Evolutionary conservation across 768 basidiomycete species (phyloP).

Genomic region (Mycena metata): DNA sequence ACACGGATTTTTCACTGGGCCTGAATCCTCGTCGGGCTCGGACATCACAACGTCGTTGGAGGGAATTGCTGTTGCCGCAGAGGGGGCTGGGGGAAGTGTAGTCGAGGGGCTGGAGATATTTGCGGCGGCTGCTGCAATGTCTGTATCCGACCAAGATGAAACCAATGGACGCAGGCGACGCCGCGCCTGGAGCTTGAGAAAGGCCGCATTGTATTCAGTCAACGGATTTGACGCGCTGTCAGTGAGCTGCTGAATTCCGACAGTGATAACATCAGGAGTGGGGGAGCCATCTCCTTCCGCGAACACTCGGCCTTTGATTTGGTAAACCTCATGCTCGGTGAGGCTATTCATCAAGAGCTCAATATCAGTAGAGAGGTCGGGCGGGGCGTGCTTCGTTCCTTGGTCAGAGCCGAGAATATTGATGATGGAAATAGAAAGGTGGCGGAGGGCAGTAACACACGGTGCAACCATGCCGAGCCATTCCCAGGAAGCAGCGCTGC

Average conservation of each 20-base stretch:
- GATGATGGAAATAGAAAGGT: conserved; percentile 9
- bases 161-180: conserved; percentile 3
- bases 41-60: too few species aligned
- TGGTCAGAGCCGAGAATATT: conserved; percentile 19
- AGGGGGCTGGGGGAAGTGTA: too few species aligned
- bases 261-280: conserved; percentile 5
- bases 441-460: conserved; percentile 34
- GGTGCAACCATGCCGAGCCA: conserved; percentile 48
- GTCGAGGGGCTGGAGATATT: too few species aligned
- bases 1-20: too few species aligned
- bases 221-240: conserved; percentile 6
- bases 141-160: neutral
- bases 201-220: conserved; percentile 5
- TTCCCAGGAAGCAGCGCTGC: conserved; percentile 49
- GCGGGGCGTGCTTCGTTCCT: conserved; percentile 6
- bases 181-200: conserved; percentile 6
- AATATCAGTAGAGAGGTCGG: conserved; percentile 8
- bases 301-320: conserved; percentile 1
- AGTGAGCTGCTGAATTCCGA: conserved; percentile 2
- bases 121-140: too few species aligned
- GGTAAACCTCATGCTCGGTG: conserved; percentile 6
- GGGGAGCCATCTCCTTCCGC: conserved; percentile 9
- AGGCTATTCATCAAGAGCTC: conserved; percentile 2
- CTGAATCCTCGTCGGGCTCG: neutral
- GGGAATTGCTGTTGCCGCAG: too few species aligned